These are phyloP conservation scores for Trichoderma cornu-damae DNA, from an alignment of 2,329 filamentous ascomycete species.

Conservation along the genomic window DNA sequence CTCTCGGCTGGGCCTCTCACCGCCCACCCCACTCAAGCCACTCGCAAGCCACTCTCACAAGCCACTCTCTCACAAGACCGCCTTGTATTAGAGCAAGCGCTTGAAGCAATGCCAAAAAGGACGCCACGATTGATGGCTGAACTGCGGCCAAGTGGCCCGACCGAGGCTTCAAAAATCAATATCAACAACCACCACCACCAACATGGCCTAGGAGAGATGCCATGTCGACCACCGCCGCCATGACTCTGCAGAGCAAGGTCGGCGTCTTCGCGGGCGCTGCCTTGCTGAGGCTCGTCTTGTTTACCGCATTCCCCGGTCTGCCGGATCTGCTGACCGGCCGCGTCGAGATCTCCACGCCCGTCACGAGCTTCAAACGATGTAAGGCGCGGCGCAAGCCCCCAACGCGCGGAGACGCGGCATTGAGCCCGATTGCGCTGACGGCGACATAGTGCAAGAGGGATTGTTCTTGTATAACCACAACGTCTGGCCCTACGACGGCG, in stretches of 20 bases:
- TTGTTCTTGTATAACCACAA: conserved; percentile 94
- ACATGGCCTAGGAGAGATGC: conserved; percentile 29
- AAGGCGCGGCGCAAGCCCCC: conserved; percentile 34
- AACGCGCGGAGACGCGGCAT: not conserved
- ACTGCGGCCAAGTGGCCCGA: conserved; percentile 30
- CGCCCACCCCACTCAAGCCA: conserved; percentile 22
- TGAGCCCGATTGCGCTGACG: conserved; percentile 1
- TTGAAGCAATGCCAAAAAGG: not conserved
- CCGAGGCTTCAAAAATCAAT: conserved; percentile 2
- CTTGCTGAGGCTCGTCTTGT: conserved; percentile 72
- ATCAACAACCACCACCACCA: not conserved
- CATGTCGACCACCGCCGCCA: conserved; percentile 35
- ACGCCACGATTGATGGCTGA: conserved; percentile 18
- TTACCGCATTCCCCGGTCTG: conserved; percentile 73
- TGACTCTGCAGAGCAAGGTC: conserved; percentile 40
- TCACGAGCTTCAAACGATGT: conserved; percentile 98
- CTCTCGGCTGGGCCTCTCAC: conserved; percentile 25
- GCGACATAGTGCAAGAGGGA: conserved; percentile 76
- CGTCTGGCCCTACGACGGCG: conserved; percentile 94
- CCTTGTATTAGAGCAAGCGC: not conserved
- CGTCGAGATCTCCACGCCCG: conserved; percentile 93
- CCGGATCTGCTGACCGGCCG: conserved; percentile 81
- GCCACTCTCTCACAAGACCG: not conserved
- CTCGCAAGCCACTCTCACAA: not conserved
- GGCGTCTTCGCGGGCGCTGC: conserved; percentile 70